Evolutionary conservation across 2,329 filamentous ascomycete species (phyloP).

Genomic region (Beauveria rudraprayagi): DNA sequence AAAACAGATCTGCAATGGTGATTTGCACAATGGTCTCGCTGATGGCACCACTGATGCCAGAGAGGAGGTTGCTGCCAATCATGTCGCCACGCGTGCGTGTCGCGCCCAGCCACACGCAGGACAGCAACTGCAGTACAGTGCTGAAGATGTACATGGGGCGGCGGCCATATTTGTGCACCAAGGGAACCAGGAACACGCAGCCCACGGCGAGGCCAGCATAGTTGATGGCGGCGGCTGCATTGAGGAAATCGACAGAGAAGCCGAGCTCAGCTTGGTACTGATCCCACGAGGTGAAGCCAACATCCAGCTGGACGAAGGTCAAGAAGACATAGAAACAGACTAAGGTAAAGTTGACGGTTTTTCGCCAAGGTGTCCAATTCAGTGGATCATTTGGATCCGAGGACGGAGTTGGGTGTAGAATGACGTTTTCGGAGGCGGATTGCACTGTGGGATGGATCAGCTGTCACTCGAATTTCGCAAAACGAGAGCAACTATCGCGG

Average conservation of each 20-base stretch:
- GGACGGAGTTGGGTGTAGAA: slow-evolving; percentile 17
- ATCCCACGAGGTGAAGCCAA: slow-evolving; percentile 10
- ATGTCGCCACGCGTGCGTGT: slow-evolving; percentile 34
- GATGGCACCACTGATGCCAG: slow-evolving; percentile 30
- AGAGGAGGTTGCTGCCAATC: slow-evolving; percentile 30
- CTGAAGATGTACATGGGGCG: slow-evolving; percentile 25
- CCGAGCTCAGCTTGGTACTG: slow-evolving; percentile 1
- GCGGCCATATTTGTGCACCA: slow-evolving; percentile 18
- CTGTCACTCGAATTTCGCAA: neutral
- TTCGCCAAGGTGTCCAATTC: slow-evolving; percentile 46
- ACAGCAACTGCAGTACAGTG: slow-evolving; percentile 28
- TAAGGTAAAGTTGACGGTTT: slow-evolving; percentile 21
- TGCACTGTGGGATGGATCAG: neutral
- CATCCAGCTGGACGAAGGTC: slow-evolving; percentile 10
- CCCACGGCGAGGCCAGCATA: slow-evolving; percentile 16
- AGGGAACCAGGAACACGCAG: slow-evolving; percentile 16
- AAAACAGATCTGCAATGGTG: slow-evolving; percentile 27
- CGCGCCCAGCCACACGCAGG: slow-evolving; percentile 29
- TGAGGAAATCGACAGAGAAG: slow-evolving; percentile 7
- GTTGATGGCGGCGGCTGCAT: slow-evolving; percentile 11
- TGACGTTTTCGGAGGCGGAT: slow-evolving; percentile 5
- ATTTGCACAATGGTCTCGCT: slow-evolving; percentile 32
- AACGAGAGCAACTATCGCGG: neutral
- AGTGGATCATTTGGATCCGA: slow-evolving; percentile 46
- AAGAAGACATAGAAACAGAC: slow-evolving; percentile 32